Evolutionary conservation across 345 rosid genomes (phyloP).

Genomic region (Camelina sativa): DNA sequence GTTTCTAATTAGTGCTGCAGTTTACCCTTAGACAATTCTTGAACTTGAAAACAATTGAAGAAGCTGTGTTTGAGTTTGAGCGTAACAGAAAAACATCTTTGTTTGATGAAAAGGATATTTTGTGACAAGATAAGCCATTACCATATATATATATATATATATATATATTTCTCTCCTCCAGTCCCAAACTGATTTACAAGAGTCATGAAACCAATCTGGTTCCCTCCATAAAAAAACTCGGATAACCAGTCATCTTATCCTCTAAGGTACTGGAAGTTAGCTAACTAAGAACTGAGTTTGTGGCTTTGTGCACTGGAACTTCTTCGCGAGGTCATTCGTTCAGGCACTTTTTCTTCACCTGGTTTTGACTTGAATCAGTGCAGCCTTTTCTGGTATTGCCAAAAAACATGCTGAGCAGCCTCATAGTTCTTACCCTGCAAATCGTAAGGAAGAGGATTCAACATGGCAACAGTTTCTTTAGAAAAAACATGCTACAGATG

Average conservation of each 20-base stretch:
- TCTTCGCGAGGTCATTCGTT: background rate
- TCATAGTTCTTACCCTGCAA: conserved; percentile 21
- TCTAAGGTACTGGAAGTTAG: background rate
- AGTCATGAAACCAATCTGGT: background rate
- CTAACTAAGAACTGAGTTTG: too few species aligned
- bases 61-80: background rate
- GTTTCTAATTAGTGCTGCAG: background rate
- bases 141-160: background rate
- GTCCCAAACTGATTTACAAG: background rate
- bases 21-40: background rate
- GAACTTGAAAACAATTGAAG: background rate
- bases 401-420: conserved; percentile 5
- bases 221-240: background rate
- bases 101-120: background rate
- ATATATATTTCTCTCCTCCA: background rate
- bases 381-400: conserved; percentile 13
- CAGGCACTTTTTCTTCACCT: background rate
- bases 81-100: background rate
- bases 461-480: background rate
- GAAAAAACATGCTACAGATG: too few species aligned
- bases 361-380: background rate
- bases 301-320: background rate
- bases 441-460: conserved; percentile 11
- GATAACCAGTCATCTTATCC: background rate
- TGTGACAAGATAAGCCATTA: background rate